Percentiles rank a stretch among this genome's conserved stretches.
phyloP scores from a whole-genome alignment of 2,329 filamentous ascomycete genomes.

The Torrubiella hemipterigena region DNA sequence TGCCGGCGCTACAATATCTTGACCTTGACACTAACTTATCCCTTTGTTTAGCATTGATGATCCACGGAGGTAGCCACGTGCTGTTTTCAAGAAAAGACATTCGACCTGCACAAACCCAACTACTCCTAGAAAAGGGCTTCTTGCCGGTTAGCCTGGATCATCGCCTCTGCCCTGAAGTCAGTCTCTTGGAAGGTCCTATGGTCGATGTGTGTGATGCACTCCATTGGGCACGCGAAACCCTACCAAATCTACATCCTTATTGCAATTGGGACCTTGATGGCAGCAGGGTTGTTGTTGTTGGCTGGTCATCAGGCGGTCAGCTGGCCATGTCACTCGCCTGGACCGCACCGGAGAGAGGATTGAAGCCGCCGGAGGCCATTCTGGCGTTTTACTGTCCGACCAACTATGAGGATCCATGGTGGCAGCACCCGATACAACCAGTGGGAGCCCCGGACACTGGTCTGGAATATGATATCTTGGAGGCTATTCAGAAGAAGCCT shows the following conservation, averaged over 20 bases:
- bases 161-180: slow-evolving; percentile 35
- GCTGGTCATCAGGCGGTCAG: slow-evolving; percentile 36
- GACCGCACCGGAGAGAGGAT: slow-evolving; percentile 15
- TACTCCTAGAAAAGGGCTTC: slow-evolving; percentile 25
- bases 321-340: slow-evolving; percentile 31
- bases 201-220: slow-evolving; percentile 30
- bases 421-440: slow-evolving; percentile 10
- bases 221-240: slow-evolving; percentile 21
- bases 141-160: slow-evolving; percentile 38
- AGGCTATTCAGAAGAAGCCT: slow-evolving; percentile 4
- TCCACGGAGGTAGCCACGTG: slow-evolving; percentile 31
- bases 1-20: neutral
- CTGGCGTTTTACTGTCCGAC: slow-evolving; percentile 30
- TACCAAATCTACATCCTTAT: slow-evolving; percentile 17
- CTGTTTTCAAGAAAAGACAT: slow-evolving; percentile 25
- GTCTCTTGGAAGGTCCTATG: slow-evolving; percentile 31
- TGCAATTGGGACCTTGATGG: slow-evolving; percentile 9
- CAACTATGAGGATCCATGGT: slow-evolving; percentile 21
- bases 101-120: slow-evolving; percentile 20
- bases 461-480: neutral
- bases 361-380: slow-evolving; percentile 27
- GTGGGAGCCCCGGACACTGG: too few species aligned
- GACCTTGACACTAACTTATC: neutral
- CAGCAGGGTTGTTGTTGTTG: slow-evolving; percentile 25
- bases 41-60: slow-evolving; percentile 26